phyloP scores from a whole-genome alignment of 2,329 filamentous ascomycete genomes.

The Cercospora sp. region DNA sequence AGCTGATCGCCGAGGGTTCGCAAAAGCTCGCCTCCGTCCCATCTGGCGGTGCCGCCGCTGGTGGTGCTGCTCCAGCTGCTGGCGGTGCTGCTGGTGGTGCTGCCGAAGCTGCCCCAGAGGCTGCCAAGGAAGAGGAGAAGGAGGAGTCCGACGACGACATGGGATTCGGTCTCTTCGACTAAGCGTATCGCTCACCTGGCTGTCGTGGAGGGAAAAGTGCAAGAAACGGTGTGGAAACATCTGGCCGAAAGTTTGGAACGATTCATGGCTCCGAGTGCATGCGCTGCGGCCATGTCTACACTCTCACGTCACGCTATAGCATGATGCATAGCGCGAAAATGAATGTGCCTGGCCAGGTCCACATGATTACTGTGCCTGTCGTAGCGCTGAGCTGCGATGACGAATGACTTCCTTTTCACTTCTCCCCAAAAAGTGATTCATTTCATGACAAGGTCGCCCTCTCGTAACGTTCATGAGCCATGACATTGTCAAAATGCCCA shows the following conservation, averaged over 20 bases:
- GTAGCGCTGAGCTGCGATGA: neutral
- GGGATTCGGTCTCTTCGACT: constrained; percentile 73
- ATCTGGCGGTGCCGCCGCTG: constrained; percentile 79
- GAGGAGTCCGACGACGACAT: constrained; percentile 76
- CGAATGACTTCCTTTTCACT: neutral
- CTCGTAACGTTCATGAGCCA: neutral
- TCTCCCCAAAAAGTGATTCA: neutral
- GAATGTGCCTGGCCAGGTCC: constrained; percentile 2
- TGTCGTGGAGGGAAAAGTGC: constrained; percentile 5
- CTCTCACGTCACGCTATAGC: constrained; percentile 8
- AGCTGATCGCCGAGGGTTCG: constrained; percentile 90
- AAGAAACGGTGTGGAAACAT: constrained; percentile 8
- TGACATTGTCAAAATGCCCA: neutral
- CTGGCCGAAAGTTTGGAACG: constrained; percentile 6
- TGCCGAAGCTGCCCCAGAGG: constrained; percentile 56
- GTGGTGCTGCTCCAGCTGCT: constrained; percentile 66
- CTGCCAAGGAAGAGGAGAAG: constrained; percentile 68
- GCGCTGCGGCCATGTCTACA: constrained; percentile 5
- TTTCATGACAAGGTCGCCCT: neutral
- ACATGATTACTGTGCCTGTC: neutral
- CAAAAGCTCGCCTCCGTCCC: constrained; percentile 97
- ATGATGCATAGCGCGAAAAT: constrained; percentile 8
- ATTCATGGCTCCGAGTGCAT: constrained; percentile 3
- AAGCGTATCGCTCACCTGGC: constrained; percentile 37
- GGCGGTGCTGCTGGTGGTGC: constrained; percentile 70